Base-by-base conservation (phyloP, 768 basidiomycete species). In the Panaeolus papilionaceus region DNA sequence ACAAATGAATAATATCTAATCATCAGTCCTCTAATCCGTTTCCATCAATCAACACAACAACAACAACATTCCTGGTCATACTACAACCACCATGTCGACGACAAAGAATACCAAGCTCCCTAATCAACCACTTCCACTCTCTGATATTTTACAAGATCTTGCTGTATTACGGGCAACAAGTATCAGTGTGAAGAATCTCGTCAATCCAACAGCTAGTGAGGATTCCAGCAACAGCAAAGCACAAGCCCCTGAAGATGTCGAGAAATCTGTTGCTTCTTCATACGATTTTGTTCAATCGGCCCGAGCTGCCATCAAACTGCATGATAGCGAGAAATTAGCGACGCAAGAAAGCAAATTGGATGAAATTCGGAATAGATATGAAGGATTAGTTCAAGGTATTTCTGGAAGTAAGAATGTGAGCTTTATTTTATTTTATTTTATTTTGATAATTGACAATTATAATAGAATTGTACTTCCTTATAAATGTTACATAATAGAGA, bases 121-220 rank as follows among this genome's bases (percentile, higher is more conserved):
- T 18, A 44, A 44, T 44, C 42, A 44, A 16, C 42, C 88, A 12
- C 81, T 93, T 47, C 79, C 87, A 7, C 82, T 92, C 38, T 76
- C 81, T 67, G 84, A 88, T 66, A 88, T 87, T 7, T 82, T 93
- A 42, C 89, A 85, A 12, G 93, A 94, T 77, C 85, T 94, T 26
- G 92, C 92, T 5, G 76, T 92, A 38, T 79, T 94, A 20, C 86
- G 90, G 37, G 86, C 87, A 33, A 87, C 89, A 10, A 86, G 84
- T 42, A 51, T 33, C 16, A 58, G 28, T 14, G 28, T 58, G 1
- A 51, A 51, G 20, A 51, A 23, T 26, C n/a, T 51, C 3, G 47
- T 51, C 47, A 58, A 58, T 33, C 12, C 54, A 28, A 58, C 47
- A 9, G 20, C 10, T 23, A 49, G 2, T 5, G 12, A 5, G 18